phyloP scores from a whole-genome alignment of 805 yeast species.

The Candida coquimbonensis region DNA sequence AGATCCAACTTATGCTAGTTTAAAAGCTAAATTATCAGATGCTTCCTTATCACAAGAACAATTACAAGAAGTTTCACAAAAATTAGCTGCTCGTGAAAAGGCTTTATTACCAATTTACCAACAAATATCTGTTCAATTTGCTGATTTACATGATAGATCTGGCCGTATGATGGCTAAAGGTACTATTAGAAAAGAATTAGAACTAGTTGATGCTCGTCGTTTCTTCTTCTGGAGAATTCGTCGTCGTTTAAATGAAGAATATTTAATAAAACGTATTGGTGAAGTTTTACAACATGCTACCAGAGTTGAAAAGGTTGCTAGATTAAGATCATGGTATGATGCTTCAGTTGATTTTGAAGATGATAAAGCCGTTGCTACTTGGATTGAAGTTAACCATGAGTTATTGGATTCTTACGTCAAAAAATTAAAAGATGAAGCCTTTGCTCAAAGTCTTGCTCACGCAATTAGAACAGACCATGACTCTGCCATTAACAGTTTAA shows the following conservation, averaged over 20 bases:
- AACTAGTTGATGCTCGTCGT: constrained; percentile 86
- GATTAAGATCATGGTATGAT: constrained; percentile 85
- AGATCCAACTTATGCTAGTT: constrained; percentile 65
- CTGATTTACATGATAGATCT: constrained; percentile 95
- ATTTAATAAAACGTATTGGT: constrained; percentile 67
- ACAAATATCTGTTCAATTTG: constrained; percentile 92
- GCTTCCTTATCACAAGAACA: constrained; percentile 53
- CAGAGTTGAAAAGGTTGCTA: constrained; percentile 77
- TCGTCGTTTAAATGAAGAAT: constrained; percentile 91
- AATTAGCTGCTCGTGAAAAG: constrained; percentile 74
- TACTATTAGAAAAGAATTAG: constrained; percentile 74
- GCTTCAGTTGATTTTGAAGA: constrained; percentile 57
- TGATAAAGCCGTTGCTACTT: constrained; percentile 73
- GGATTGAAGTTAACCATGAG: constrained; percentile 77
- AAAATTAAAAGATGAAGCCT: constrained; percentile 57
- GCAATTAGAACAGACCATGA: constrained; percentile 49
- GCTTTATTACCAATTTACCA: constrained; percentile 78
- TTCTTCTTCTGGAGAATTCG: constrained; percentile 98
- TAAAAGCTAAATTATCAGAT: constrained; percentile 54
- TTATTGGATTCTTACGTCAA: constrained; percentile 53
- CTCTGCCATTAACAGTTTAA: constrained; percentile 46
- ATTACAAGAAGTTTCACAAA: constrained; percentile 53
- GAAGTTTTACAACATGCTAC: constrained; percentile 52
- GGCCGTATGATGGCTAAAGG: constrained; percentile 97
- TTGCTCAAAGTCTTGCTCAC: constrained; percentile 57